These are phyloP conservation scores for Articulospora tetracladia DNA, from an alignment of 495 filamentous ascomycete species.

Conservation along the genomic window DNA sequence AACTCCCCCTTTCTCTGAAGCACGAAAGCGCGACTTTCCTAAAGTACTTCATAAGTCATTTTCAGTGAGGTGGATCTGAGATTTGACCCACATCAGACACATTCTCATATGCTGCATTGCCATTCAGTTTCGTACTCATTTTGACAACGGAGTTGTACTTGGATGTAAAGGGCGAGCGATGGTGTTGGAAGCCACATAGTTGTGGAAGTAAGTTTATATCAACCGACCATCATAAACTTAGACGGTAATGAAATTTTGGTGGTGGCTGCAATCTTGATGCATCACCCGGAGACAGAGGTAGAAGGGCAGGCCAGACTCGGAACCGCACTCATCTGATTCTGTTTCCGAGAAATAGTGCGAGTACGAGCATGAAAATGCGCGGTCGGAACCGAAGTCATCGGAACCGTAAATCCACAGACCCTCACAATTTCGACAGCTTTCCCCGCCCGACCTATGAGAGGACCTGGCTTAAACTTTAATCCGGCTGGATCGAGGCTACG, in stretches of 20 bases:
- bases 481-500: too few relatives aligned
- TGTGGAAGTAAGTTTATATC: not conserved
- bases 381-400: not conserved
- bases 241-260: not conserved
- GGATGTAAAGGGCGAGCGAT: not conserved
- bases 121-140: not conserved
- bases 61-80: not conserved
- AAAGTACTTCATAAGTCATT: not conserved
- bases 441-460: too few relatives aligned
- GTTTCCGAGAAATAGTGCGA: not conserved
- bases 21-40: slow-evolving; percentile 24
- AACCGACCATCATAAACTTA: not conserved
- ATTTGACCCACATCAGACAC: not conserved
- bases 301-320: not conserved
- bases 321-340: not conserved
- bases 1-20: slow-evolving; percentile 26
- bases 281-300: not conserved
- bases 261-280: too few relatives aligned
- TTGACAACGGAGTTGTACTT: not conserved
- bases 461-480: too few relatives aligned
- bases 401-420: not conserved
- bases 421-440: not conserved
- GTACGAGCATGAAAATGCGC: not conserved
- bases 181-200: not conserved
- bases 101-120: not conserved